Percentiles rank a stretch among this genome's conserved stretches.
Conservation (phyloP, 495 filamentous ascomycete species). For the Lichina pygmaea region DNA sequence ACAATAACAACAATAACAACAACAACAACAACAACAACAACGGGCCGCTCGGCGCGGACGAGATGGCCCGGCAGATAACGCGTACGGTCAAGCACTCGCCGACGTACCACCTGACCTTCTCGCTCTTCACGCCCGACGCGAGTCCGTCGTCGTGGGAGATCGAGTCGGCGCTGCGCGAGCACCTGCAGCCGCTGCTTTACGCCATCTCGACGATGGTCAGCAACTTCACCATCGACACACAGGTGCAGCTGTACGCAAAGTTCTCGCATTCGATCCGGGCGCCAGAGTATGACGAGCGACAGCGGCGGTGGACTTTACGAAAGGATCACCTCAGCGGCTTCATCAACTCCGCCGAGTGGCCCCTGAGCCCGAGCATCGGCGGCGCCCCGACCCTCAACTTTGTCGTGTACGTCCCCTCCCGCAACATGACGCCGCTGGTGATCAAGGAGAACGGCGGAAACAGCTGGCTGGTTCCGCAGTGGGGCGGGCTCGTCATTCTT, state of each 20-base stretch:
- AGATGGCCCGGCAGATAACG: slow-evolving; percentile 34
- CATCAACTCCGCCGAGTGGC: slow-evolving; percentile 96
- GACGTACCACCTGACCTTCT: slow-evolving; percentile 90
- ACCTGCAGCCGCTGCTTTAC: slow-evolving; percentile 56
- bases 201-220: slow-evolving; percentile 46
- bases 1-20: too few relatives aligned
- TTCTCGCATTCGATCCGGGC: slow-evolving; percentile 44
- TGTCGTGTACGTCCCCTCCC: slow-evolving; percentile 52
- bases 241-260: slow-evolving; percentile 75
- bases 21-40: background rate
- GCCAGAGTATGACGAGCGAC: slow-evolving; percentile 24
- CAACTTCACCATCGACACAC: slow-evolving; percentile 91
- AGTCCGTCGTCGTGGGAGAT: slow-evolving; percentile 79
- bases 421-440: slow-evolving; percentile 31
- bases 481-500: slow-evolving; percentile 75
- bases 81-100: slow-evolving; percentile 74
- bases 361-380: slow-evolving; percentile 79
- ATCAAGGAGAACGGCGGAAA: slow-evolving; percentile 47
- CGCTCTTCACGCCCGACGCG: slow-evolving; percentile 58
- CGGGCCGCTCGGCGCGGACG: slow-evolving; percentile 14
- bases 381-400: slow-evolving; percentile 87
- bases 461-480: slow-evolving; percentile 88
- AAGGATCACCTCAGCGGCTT: slow-evolving; percentile 81
- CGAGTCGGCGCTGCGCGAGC: slow-evolving; percentile 51
- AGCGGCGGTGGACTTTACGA: slow-evolving; percentile 35